Conservation (phyloP, 345 rosid species). For the Pistacia integerrima region DNA sequence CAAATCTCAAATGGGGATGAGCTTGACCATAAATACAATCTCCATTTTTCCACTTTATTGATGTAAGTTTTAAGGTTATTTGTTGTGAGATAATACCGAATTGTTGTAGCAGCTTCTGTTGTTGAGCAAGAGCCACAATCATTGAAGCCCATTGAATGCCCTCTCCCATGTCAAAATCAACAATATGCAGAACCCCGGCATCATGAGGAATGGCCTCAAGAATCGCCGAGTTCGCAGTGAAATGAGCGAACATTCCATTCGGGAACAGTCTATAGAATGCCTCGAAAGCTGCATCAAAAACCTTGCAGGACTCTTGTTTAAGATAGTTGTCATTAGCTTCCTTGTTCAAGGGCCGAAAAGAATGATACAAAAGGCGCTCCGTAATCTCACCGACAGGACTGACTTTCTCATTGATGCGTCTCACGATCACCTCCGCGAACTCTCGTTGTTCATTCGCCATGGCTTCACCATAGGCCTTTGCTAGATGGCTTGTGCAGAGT, state of each 20-base stretch:
- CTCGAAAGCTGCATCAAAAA: conserved; percentile 14
- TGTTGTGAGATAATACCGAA: background rate
- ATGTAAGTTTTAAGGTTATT: conserved; percentile 19
- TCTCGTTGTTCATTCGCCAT: conserved; percentile 16
- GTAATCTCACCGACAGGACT: conserved; percentile 14
- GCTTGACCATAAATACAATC: background rate
- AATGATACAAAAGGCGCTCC: conserved; percentile 23
- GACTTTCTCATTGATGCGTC: conserved; percentile 27
- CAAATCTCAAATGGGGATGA: conserved; percentile 11
- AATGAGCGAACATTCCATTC: conserved; percentile 27
- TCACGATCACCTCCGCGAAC: conserved; percentile 22
- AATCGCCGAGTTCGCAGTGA: conserved; percentile 30
- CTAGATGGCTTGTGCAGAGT: conserved; percentile 12
- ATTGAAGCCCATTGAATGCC: conserved; percentile 38
- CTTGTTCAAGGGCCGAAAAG: conserved; percentile 16
- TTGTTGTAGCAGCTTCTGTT: background rate
- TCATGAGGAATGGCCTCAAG: conserved; percentile 22
- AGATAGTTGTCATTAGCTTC: conserved; percentile 16
- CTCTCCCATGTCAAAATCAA: conserved; percentile 34
- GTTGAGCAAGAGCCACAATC: conserved; percentile 18
- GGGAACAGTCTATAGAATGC: conserved; percentile 25
- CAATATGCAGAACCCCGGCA: conserved; percentile 21
- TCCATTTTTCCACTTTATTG: conserved; percentile 20
- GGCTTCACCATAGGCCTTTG: conserved; percentile 27
- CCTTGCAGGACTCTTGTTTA: conserved; percentile 21